These are phyloP conservation scores for Lodderomyces oxycetoniae DNA, from an alignment of 1,139 yeast genomes.

Conservation along the genomic window DNA sequence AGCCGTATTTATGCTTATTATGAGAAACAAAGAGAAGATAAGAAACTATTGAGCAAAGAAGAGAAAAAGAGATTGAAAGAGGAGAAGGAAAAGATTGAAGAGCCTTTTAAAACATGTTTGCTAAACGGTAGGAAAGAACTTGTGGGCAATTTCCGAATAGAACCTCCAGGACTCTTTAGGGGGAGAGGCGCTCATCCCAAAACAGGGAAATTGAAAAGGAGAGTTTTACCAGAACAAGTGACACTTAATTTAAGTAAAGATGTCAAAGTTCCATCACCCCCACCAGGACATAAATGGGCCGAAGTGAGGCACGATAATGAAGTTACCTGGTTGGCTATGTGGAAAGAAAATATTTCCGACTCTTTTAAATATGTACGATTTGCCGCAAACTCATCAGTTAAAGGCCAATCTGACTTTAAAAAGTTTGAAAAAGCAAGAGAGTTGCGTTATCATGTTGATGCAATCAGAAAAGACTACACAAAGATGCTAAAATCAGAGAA, in stretches of 20 bases:
- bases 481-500: constrained; percentile 64
- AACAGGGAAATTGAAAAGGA: constrained; percentile 79
- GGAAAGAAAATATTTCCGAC: constrained; percentile 90
- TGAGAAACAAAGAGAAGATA: constrained; percentile 67
- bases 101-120: constrained; percentile 72
- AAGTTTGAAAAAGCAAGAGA: constrained; percentile 93
- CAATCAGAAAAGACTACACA: constrained; percentile 72
- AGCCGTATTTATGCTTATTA: constrained; percentile 67
- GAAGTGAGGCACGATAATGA: constrained; percentile 84
- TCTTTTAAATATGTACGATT: constrained; percentile 82
- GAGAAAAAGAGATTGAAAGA: constrained; percentile 71
- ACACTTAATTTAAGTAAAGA: constrained; percentile 76
- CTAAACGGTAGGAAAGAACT: constrained; percentile 87
- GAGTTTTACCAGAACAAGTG: constrained; percentile 87
- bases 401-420: constrained; percentile 86
- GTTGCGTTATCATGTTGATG: constrained; percentile 65
- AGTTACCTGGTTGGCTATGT: constrained; percentile 94
- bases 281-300: constrained; percentile 88
- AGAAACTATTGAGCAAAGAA: constrained; percentile 59
- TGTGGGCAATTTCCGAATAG: constrained; percentile 90
- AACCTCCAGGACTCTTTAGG: constrained; percentile 93
- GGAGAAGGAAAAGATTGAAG: constrained; percentile 73
- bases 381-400: constrained; percentile 86
- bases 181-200: constrained; percentile 98
- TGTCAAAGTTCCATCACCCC: constrained; percentile 73